Base-by-base conservation (phyloP, 768 basidiomycete species). In the Suillus ampliporus region DNA sequence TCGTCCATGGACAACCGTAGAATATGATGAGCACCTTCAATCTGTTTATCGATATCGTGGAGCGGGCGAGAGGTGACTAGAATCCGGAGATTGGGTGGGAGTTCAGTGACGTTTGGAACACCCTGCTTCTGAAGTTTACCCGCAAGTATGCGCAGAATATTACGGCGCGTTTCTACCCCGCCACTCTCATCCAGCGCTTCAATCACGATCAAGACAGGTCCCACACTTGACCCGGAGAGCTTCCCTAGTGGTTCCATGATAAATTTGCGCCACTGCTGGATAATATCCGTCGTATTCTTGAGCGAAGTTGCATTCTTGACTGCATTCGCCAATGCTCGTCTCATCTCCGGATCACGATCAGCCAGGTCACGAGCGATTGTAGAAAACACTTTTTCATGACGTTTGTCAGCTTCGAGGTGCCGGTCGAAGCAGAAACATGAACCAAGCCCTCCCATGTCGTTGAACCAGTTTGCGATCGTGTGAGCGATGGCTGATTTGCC, bases 401-500 rank as follows among this genome's bases (percentile, higher is more conserved):
- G 61, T 14, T 47, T 17, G 41, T 60, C 59, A 2, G 38, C 23
- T 40, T 60, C 40, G 31, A 4, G 34, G 21, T 21, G 46, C 23
- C 28, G 67, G 47, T 64, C 58, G 34, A 71, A 66, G 48, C 68
- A 72, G 40, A 71, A 61, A 8, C 59, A 60, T 21, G 70, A 65
- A 38, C 70, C 71, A 8, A 72, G 64, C 23, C 62, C 47, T 31
- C 61, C 58, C n/a, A 61, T 13, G 17, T 63, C 38, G 15, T 64
- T n/a, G 31, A 65, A 64, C 34, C 41, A 53, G 19, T 57, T 4
- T 15, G 68, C 66, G 23, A 65, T 61, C 2, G 70, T 64, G 40
- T 69, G 61, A 31, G 69, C 66, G 23, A 77, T 59, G 1, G 72
- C 65, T 7, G 76, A 74, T 54, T 77, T 77, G 4, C 76, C 76